Evolutionary conservation across 2,329 filamentous ascomycete genomes (phyloP).

Genomic region (Phaeosphaeriaceae sp.): DNA sequence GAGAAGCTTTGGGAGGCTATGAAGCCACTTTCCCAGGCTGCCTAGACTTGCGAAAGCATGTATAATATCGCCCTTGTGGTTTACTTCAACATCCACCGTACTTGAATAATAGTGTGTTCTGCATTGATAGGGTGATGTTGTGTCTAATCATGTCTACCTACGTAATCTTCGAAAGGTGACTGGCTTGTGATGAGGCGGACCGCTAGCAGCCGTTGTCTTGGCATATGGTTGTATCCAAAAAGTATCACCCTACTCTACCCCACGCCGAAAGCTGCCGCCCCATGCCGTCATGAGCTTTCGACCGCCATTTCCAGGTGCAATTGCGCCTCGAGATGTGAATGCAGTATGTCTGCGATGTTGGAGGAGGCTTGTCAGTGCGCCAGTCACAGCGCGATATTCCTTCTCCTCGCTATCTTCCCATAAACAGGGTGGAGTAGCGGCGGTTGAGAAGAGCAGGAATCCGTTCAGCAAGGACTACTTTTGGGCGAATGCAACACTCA

Average conservation of each 20-base stretch:
- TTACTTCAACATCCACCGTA: constrained; percentile 16
- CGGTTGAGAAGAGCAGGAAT: constrained; percentile 36
- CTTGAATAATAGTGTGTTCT: not conserved
- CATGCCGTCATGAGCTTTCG: constrained; percentile 48
- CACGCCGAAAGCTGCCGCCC: constrained; percentile 12
- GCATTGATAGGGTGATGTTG: not conserved
- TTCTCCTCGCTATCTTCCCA: constrained; percentile 37
- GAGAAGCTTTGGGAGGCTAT: constrained; percentile 28
- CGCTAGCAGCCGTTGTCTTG: constrained; percentile 7
- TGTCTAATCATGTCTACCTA: no score
- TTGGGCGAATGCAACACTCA: constrained; percentile 44
- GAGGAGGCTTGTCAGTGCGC: constrained; percentile 33
- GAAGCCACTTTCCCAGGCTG: constrained; percentile 36
- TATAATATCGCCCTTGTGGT: constrained; percentile 32
- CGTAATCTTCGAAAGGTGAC: constrained; percentile 1
- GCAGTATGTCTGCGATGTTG: constrained; percentile 45
- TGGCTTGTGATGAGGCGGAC: constrained; percentile 1
- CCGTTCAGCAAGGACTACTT: constrained; percentile 49
- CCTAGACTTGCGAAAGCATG: constrained; percentile 32
- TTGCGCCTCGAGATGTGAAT: constrained; percentile 35
- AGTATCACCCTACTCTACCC: constrained; percentile 12
- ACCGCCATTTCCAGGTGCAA: constrained; percentile 38
- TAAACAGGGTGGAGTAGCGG: constrained; percentile 38
- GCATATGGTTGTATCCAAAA: constrained; percentile 7
- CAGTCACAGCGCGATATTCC: constrained; percentile 28